These are phyloP conservation scores for Dryas integrifolia DNA, from an alignment of 331 rosid species.

Conservation along the genomic window DNA sequence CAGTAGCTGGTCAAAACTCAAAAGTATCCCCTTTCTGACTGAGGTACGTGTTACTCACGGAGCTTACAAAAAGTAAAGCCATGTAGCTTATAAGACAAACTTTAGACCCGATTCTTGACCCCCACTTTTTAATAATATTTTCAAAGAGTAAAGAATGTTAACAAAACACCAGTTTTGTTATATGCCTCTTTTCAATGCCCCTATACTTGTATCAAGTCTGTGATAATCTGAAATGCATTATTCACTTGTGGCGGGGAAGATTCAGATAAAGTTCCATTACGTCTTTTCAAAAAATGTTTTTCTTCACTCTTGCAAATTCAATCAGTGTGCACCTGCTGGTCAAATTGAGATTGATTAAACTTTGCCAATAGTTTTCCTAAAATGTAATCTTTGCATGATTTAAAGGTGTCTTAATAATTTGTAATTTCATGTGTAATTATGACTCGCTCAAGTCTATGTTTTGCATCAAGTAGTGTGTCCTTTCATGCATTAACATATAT, in stretches of 20 bases:
- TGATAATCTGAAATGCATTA: background rate
- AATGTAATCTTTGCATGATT: no score
- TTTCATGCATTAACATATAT: background rate
- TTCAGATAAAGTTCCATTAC: background rate
- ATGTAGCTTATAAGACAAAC: background rate
- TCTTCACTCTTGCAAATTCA: background rate
- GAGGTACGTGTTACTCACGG: background rate
- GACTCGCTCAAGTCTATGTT: background rate
- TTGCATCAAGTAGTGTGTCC: background rate
- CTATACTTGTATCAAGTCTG: constrained; percentile 1
- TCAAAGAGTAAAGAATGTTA: background rate
- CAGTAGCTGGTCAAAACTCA: no score
- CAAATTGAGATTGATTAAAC: background rate
- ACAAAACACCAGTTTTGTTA: background rate
- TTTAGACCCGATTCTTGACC: background rate
- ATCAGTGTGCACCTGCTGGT: background rate
- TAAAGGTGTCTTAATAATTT: no score
- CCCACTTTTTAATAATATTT: background rate
- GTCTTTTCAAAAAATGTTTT: background rate
- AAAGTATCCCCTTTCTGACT: background rate
- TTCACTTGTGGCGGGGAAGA: background rate
- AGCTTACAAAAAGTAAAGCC: background rate
- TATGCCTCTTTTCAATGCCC: background rate
- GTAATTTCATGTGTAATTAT: background rate
- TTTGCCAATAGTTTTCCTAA: background rate